Evolutionary conservation across 2,329 filamentous ascomycete species (phyloP).

Genomic region (Pseudogymnoascus sp.): DNA sequence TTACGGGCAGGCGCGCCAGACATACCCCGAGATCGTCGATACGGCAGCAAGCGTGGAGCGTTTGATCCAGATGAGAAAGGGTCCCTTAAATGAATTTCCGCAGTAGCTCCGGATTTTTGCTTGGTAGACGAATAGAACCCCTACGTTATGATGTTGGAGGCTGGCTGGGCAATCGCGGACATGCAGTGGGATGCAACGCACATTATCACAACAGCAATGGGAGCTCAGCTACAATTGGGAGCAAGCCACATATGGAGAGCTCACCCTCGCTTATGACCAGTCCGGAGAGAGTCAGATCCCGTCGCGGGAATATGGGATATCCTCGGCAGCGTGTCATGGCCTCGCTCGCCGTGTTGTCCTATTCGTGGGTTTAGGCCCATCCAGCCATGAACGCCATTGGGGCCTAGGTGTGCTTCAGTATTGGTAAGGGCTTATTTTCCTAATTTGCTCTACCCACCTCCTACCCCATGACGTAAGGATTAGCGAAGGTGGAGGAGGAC

Average conservation of each 20-base stretch:
- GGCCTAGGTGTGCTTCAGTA: conserved; percentile 2
- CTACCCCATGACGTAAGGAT: conserved; percentile 1
- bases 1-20: neutral
- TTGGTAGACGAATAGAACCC: neutral
- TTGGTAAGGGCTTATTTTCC: conserved; percentile 5
- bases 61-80: neutral
- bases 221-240: neutral
- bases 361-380: neutral
- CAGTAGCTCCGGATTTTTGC: neutral
- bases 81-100: neutral
- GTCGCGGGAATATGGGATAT: neutral
- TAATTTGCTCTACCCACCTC: conserved; percentile 1
- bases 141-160: neutral
- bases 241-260: neutral
- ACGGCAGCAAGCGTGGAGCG: neutral
- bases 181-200: neutral
- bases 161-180: neutral
- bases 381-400: conserved; percentile 1
- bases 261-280: neutral
- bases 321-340: neutral
- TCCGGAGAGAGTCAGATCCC: neutral
- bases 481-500: neutral
- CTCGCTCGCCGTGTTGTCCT: neutral
- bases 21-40: neutral
- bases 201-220: neutral